A percentile compares a stretch with the other conserved stretches of the same genome.
Conservation (phyloP, 495 filamentous ascomycete species). For the Corynascus novoguineensis region DNA sequence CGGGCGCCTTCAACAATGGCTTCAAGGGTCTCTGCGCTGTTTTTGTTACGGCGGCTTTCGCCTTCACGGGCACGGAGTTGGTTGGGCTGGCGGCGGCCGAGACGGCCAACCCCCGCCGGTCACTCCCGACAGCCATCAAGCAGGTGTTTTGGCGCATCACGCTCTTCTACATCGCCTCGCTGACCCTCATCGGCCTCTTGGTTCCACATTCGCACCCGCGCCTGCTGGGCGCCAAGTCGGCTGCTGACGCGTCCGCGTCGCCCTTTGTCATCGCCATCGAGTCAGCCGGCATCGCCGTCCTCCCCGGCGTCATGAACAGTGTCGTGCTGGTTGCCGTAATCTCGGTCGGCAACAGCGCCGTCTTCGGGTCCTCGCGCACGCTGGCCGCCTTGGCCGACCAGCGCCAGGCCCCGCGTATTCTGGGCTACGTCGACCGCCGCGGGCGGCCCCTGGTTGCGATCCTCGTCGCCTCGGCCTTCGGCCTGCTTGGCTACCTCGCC, state of each 20-base stretch:
- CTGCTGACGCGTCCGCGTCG: conserved; percentile 66
- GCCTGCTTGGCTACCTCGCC: conserved; percentile 74
- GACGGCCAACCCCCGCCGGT: conserved; percentile 79
- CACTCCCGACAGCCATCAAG: conserved; percentile 78
- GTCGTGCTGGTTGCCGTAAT: conserved; percentile 86
- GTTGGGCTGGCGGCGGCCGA: conserved; percentile 88
- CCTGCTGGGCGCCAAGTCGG: conserved; percentile 51
- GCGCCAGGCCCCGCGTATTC: conserved; percentile 67
- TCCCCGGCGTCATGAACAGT: conserved; percentile 82
- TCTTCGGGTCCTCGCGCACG: conserved; percentile 83
- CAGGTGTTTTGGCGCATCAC: conserved; percentile 96
- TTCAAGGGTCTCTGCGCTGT: conserved; percentile 94
- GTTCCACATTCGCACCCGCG: conserved; percentile 61
- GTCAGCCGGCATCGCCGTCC: conserved; percentile 66
- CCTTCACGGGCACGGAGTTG: conserved; percentile 90
- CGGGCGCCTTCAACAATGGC: conserved; percentile 85
- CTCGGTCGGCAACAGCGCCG: conserved; percentile 79
- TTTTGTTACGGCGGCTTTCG: conserved; percentile 88
- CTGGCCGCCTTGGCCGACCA: conserved; percentile 83
- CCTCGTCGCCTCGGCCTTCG: conserved; percentile 58
- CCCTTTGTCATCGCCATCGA: conserved; percentile 88
- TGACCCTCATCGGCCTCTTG: conserved; percentile 66
- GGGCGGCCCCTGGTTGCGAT: conserved; percentile 78
- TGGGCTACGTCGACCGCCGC: conserved; percentile 77
- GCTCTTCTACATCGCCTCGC: conserved; percentile 76